Conservation (phyloP, 176 grass and related monocot species). For the Cocos nucifera region DNA sequence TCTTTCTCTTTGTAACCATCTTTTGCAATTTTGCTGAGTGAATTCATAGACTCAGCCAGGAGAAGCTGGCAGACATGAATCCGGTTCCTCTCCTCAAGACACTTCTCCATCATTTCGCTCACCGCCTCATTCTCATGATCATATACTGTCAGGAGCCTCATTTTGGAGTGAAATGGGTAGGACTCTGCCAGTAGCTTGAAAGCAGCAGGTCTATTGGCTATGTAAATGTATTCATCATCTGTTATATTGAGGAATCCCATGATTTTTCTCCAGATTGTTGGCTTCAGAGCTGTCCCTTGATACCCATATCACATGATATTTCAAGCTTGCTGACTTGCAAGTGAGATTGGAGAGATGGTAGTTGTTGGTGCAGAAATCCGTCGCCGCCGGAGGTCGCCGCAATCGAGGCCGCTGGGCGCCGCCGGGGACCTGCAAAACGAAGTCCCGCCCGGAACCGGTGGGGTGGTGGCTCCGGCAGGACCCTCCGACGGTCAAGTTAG, state of each 20-base stretch:
- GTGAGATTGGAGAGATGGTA: constrained; percentile 69
- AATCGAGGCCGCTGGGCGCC: too few relatives aligned
- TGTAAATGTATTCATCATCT: constrained; percentile 70
- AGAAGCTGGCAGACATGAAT: constrained; percentile 50
- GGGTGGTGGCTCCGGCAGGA: too few relatives aligned
- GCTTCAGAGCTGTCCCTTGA: constrained; percentile 16
- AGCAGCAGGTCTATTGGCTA: constrained; percentile 64
- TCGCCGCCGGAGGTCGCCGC: too few relatives aligned
- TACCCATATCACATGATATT: constrained; percentile 41
- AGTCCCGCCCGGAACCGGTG: too few relatives aligned
- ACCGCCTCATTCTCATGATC: constrained; percentile 77
- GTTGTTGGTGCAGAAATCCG: too few relatives aligned
- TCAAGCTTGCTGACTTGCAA: constrained; percentile 59
- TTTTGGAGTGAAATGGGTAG: constrained; percentile 46
- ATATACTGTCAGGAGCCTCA: constrained; percentile 53
- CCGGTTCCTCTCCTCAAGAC: constrained; percentile 45
- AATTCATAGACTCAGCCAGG: constrained; percentile 72
- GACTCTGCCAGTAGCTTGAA: constrained; percentile 79
- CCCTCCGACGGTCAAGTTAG: too few relatives aligned
- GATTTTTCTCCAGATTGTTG: constrained; percentile 41
- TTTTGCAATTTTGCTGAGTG: constrained; percentile 47
- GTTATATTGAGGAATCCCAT: constrained; percentile 70
- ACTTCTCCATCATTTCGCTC: constrained; percentile 33
- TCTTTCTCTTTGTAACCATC: constrained; percentile 24
- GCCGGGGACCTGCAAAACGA: too few relatives aligned